A percentile compares a stretch with the other conserved stretches of the same genome.
Evolutionary conservation across 2,329 filamentous ascomycete genomes (phyloP).

Genomic region (Diplocarpon mali): DNA sequence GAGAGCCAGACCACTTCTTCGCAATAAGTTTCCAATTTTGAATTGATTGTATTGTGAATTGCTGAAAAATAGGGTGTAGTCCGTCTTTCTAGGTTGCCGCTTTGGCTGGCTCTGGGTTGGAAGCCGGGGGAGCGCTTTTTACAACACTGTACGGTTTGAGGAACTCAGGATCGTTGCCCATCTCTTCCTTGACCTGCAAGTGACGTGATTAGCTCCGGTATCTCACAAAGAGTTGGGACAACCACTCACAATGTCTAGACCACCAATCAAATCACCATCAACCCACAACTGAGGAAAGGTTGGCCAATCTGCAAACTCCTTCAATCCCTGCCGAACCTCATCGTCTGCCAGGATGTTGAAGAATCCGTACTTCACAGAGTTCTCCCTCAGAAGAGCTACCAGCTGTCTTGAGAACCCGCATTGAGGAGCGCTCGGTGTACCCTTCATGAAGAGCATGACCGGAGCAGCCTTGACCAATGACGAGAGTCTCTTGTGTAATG

Average conservation of each 20-base stretch:
- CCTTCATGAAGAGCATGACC: slow-evolving; percentile 99
- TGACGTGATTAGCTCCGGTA: slow-evolving; percentile 5
- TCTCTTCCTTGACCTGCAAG: slow-evolving; percentile 78
- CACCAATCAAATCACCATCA: slow-evolving; percentile 80
- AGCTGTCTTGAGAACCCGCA: slow-evolving; percentile 89
- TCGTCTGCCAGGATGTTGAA: slow-evolving; percentile 98
- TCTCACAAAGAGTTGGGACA: background rate
- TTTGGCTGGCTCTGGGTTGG: background rate
- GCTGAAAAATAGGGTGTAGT: too few relatives aligned
- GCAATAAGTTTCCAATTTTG: too few relatives aligned
- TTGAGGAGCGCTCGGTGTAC: slow-evolving; percentile 76
- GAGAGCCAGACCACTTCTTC: too few relatives aligned
- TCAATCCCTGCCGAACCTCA: slow-evolving; percentile 89
- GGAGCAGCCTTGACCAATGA: slow-evolving; percentile 90
- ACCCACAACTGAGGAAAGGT: slow-evolving; percentile 95
- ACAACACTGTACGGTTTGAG: slow-evolving; percentile 58
- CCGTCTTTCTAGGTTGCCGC: slow-evolving; percentile 3
- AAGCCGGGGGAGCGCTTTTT: slow-evolving; percentile 11
- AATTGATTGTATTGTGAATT: too few relatives aligned
- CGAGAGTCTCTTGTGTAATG: slow-evolving; percentile 66
- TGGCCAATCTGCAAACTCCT: slow-evolving; percentile 97
- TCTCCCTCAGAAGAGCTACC: slow-evolving; percentile 76
- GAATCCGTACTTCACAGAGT: slow-evolving; percentile 91
- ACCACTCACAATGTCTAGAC: slow-evolving; percentile 78
- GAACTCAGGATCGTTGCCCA: slow-evolving; percentile 74